Base-by-base conservation (phyloP, 2,329 filamentous ascomycete genomes). In the Fusarium sp. region DNA sequence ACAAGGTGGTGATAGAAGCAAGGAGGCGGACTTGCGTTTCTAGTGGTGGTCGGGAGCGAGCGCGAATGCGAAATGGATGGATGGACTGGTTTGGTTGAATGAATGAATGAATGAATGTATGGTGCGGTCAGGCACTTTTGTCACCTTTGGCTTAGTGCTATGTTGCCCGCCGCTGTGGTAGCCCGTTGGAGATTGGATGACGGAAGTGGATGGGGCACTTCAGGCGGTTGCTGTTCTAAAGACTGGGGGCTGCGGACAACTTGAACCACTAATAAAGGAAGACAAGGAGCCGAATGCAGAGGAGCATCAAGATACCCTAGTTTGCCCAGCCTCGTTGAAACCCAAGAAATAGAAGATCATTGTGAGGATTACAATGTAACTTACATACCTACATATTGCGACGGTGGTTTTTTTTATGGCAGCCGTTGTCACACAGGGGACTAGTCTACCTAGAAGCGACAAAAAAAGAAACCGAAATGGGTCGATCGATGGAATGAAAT, bases 51-150 rank as follows among this genome's bases (percentile, higher is more conserved):
- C 50, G 70, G 56, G 63, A 74, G 39, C 53, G 61, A 70, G 62
- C 48, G 60, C 55, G 59, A 73, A 56, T 66, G 55, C 31, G 41
- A 58, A 47, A 47, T 20, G 35, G 33, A 59, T 33, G 45, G 44
- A 38, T 18, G 20, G 14, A 14, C n/a, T 41, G 38, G 38, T n/a
- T 41, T 41, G 38, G 22, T 22, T 39, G 20, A 39, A 26, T 28
- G 41, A 30, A 22, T 30, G 28, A 38, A 38, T 53, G 33, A 59
- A 73, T 74, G 28, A 38, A 38, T 53, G 33, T 56, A 73, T 74
- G 71, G 75, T 73, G 71, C 75, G 71, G 75, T 77, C 70, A 75
- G 75, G 70, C 65, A 74, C 55, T 75, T 73, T 76, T 72, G 71
- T 61, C 62, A 39, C 62, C 42, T 55, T 66, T 59, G 28, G 61